Percentiles rank a stretch among this genome's conserved stretches.
Evolutionary conservation across 441 rosid species (phyloP).

Genomic region (Syzygium syzygioides): DNA sequence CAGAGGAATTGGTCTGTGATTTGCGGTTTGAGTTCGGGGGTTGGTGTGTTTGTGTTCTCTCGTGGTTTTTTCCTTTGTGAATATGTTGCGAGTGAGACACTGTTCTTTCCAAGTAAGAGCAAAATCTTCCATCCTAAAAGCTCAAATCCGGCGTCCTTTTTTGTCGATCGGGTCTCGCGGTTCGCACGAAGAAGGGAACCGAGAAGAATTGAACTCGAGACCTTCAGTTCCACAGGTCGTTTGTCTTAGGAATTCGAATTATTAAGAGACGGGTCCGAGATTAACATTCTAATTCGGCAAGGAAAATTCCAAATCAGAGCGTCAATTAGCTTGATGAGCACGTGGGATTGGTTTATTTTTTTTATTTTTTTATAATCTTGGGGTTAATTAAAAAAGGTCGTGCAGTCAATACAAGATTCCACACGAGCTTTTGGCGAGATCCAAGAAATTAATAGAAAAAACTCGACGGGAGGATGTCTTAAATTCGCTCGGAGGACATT

Average conservation of each 20-base stretch:
- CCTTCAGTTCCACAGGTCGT: too few species aligned
- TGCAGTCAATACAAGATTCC: neutral
- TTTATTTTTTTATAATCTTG: rapidly evolving
- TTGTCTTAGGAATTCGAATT: neutral
- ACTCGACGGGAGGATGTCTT: neutral
- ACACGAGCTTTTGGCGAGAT: neutral
- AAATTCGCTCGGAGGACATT: neutral
- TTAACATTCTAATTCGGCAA: neutral
- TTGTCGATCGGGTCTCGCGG: neutral
- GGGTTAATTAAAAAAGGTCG: neutral
- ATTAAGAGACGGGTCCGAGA: neutral
- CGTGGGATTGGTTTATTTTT: neutral
- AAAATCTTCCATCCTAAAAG: neutral
- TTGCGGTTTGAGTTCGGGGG: neutral
- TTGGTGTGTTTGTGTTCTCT: neutral
- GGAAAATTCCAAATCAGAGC: neutral
- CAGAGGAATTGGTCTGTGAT: neutral
- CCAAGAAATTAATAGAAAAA: neutral
- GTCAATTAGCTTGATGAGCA: neutral
- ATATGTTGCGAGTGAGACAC: neutral
- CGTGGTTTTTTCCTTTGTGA: neutral
- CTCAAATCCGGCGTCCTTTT: neutral
- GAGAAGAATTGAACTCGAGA: neutral
- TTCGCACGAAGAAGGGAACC: neutral
- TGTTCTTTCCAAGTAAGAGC: neutral